Conservation (phyloP, 768 basidiomycete species). For the Pisolithus marmoratus region DNA sequence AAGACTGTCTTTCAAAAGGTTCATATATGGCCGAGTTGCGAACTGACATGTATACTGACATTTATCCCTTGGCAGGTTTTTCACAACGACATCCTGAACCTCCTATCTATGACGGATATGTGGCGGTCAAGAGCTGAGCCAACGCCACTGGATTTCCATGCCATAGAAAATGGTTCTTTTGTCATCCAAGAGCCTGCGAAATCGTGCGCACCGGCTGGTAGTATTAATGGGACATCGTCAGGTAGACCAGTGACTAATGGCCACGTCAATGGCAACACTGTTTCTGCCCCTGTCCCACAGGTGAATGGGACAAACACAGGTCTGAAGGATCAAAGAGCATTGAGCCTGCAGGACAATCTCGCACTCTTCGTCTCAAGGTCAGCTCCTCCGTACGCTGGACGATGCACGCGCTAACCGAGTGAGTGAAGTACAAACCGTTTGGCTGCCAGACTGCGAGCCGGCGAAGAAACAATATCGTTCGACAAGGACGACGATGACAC, state of each 20-base stretch:
- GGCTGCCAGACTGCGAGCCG: constrained; percentile 56
- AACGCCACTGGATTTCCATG: constrained; percentile 74
- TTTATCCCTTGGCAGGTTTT: constrained; percentile 61
- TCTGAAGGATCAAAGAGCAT: constrained; percentile 76
- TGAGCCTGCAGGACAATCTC: constrained; percentile 77
- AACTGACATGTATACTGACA: background rate
- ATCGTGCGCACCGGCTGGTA: background rate
- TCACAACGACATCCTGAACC: constrained; percentile 77
- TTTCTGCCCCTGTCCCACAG: constrained; percentile 6
- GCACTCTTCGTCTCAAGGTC: constrained; percentile 84
- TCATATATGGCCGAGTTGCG: background rate
- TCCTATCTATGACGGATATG: constrained; percentile 94
- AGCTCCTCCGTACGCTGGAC: constrained; percentile 3
- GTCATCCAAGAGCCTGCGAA: constrained; percentile 29
- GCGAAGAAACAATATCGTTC: constrained; percentile 74
- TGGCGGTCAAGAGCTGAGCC: constrained; percentile 91
- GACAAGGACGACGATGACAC: constrained; percentile 99
- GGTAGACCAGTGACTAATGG: constrained; percentile 22
- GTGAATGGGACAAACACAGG: constrained; percentile 17
- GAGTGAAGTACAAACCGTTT: constrained; percentile 68
- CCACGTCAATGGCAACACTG: constrained; percentile 9
- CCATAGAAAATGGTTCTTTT: constrained; percentile 63
- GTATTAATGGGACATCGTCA: constrained; percentile 6
- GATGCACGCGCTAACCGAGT: constrained; percentile 4
- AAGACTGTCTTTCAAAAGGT: constrained; percentile 84